A percentile compares a stretch with the other conserved stretches of the same genome.
Evolutionary conservation across 2,329 filamentous ascomycete species (phyloP).

Genomic region (Fusarium subtropicale): DNA sequence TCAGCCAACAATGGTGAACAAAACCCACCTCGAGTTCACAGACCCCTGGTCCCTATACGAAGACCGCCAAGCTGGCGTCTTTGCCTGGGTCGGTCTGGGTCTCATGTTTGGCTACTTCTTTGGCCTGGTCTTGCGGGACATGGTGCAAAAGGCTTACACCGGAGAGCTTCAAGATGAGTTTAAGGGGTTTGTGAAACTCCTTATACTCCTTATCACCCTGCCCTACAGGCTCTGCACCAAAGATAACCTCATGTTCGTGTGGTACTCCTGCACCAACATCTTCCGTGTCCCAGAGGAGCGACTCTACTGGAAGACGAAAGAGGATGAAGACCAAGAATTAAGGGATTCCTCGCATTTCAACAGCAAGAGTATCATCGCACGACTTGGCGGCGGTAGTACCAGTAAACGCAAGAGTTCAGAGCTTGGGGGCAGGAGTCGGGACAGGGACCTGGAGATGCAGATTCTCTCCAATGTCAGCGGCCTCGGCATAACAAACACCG

Average conservation of each 20-base stretch:
- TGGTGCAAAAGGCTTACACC: slow-evolving; percentile 19
- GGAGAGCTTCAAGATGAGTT: slow-evolving; percentile 29
- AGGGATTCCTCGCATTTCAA: not conserved
- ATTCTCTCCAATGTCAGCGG: not conserved
- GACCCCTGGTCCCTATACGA: slow-evolving; percentile 6
- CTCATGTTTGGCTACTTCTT: slow-evolving; percentile 17
- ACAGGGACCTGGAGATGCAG: not conserved
- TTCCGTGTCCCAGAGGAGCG: slow-evolving; percentile 31
- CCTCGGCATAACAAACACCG: not conserved
- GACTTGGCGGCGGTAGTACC: slow-evolving; percentile 10
- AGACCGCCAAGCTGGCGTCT: slow-evolving; percentile 1
- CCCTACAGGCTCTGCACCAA: slow-evolving; percentile 16
- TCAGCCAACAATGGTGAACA: not conserved
- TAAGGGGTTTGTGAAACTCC: not conserved
- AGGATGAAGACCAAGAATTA: not conserved
- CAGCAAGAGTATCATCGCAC: slow-evolving; percentile 1
- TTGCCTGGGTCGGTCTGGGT: slow-evolving; percentile 21
- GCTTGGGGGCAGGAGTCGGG: not conserved
- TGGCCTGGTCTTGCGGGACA: slow-evolving; percentile 23
- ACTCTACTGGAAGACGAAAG: not conserved
- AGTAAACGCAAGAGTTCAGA: not conserved
- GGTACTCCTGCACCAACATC: slow-evolving; percentile 21
- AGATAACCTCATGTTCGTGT: slow-evolving; percentile 6
- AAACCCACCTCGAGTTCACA: not conserved
- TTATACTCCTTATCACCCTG: not conserved